Evolutionary conservation across 371 early-diverging fungal genomes (phyloP), one percentile per base, ranked within the genome.

Genomic region (Mucor piriformis): DNA sequence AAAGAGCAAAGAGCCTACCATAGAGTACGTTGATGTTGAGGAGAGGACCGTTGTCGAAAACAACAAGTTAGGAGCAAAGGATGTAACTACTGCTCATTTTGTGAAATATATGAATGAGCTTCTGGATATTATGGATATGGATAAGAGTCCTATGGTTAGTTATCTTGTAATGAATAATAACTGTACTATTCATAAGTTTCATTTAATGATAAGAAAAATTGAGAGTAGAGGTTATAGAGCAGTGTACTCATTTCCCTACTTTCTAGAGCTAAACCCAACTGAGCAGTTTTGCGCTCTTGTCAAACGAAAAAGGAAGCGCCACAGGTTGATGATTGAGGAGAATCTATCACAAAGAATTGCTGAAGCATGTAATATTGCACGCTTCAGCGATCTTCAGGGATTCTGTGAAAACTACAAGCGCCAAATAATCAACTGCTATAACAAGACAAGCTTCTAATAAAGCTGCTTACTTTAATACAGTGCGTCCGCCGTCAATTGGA

Each of bases 251-350:
- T 20, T 42, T 34, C 43, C 60, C 34, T 60, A 43, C 23, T 61
- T 43, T 12, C 55, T 50, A 49, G 55, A 55, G 21, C 16, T 55
- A 37, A 48, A 27, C 49, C 38, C 37, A 16, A 48, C 48, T 57
- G 57, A 57, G 57, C 47, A 59, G 51, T 51, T 51, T 59, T 59
- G 51, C 33, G 61, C 33, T 38, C 38, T 61, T 38, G 54, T 29
- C 53, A 35, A 54, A 54, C 52, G 52, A 54, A 54, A 51, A 46
- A 59, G 52, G 37, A 59, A 51, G 46, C 53, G 53, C 25, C 25
- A 15, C 29, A 51, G 59, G 33, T 42, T 59, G 44, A 59, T 50
- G 59, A 51, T 50, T 51, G 59, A 59, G 44, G 51, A 51, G 29
- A 50, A 53, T 51, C 29, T 43, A n/a, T 49, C 29, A 29, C 29